Evolutionary conservation across 2,329 filamentous ascomycete species (phyloP).

Genomic region (Fusarium incarnatum): DNA sequence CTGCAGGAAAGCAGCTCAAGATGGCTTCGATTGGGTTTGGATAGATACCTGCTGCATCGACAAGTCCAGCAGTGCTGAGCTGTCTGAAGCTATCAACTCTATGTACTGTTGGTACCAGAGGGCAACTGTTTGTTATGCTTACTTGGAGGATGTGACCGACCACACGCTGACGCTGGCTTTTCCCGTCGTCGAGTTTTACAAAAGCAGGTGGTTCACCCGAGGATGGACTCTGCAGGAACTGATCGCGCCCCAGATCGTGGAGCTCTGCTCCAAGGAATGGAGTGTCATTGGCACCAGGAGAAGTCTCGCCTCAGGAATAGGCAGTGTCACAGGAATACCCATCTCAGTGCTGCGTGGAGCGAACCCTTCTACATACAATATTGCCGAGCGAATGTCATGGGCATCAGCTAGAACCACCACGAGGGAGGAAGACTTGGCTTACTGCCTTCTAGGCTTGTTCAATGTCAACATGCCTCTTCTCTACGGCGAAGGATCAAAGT

Average conservation of each 20-base stretch:
- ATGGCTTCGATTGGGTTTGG: conserved; percentile 19
- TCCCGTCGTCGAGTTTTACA: conserved; percentile 2
- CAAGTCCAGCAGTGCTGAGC: conserved; percentile 26
- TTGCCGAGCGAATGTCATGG: conserved; percentile 28
- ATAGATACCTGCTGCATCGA: conserved; percentile 29
- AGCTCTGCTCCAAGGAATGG: conserved; percentile 16
- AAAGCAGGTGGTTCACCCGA: conserved; percentile 19
- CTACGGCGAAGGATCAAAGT: conserved; percentile 16
- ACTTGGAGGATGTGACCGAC: conserved; percentile 17
- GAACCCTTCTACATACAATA: not conserved
- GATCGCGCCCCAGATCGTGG: conserved; percentile 17
- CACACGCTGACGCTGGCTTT: not conserved
- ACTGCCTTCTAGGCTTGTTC: conserved; percentile 19
- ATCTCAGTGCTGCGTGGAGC: conserved; percentile 13
- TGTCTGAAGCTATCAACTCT: conserved; percentile 24
- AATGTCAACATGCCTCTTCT: conserved; percentile 25
- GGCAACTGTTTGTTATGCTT: conserved; percentile 18
- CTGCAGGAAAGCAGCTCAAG: conserved; percentile 9
- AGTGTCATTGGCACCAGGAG: conserved; percentile 16
- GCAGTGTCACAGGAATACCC: conserved; percentile 7
- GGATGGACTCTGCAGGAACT: conserved; percentile 23
- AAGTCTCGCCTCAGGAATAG: conserved; percentile 10
- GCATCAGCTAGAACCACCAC: conserved; percentile 22
- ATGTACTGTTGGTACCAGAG: conserved; percentile 20
- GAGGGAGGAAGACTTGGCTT: conserved; percentile 20